These are phyloP conservation scores for Bipolaris bicolor DNA, from an alignment of 2,329 filamentous ascomycete species.

Conservation along the genomic window DNA sequence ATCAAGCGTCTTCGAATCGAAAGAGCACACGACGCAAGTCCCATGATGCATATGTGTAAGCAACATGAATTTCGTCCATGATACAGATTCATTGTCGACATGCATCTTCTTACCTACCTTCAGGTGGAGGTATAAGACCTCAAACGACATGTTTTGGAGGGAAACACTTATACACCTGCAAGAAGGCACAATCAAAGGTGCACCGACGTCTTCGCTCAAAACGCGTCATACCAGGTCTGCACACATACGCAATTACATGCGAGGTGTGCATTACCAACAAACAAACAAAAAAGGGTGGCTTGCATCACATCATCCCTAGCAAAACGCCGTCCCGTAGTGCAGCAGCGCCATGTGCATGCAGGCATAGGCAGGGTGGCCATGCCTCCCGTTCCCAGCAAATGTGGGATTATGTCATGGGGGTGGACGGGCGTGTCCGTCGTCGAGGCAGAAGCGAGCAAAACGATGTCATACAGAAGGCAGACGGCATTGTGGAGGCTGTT, in stretches of 20 bases:
- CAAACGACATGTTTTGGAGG: too few relatives aligned
- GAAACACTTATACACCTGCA: background rate
- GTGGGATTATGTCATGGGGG: slow-evolving; percentile 12
- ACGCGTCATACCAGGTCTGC: slow-evolving; percentile 3
- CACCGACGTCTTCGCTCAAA: background rate
- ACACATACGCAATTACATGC: slow-evolving; percentile 5
- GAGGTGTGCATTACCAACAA: background rate
- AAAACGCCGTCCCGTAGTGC: slow-evolving; percentile 2
- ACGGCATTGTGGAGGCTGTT: slow-evolving; percentile 3
- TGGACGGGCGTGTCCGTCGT: background rate
- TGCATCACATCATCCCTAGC: slow-evolving; percentile 3
- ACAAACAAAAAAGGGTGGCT: slow-evolving; percentile 4
- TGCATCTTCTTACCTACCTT: too few relatives aligned
- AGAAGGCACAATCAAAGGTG: background rate
- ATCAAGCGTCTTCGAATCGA: too few relatives aligned
- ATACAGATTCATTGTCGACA: too few relatives aligned
- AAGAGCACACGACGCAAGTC: too few relatives aligned
- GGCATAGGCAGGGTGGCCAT: slow-evolving; percentile 1
- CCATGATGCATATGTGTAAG: too few relatives aligned
- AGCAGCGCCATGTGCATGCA: slow-evolving; percentile 3
- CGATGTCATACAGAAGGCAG: slow-evolving; percentile 8
- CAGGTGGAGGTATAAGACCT: too few relatives aligned
- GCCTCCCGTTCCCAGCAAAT: slow-evolving; percentile 1
- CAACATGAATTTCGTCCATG: too few relatives aligned
- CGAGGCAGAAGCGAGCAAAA: slow-evolving; percentile 4